These are phyloP conservation scores for Orobanche coerulescens DNA, from an alignment of 257 asterid species.

Conservation along the genomic window DNA sequence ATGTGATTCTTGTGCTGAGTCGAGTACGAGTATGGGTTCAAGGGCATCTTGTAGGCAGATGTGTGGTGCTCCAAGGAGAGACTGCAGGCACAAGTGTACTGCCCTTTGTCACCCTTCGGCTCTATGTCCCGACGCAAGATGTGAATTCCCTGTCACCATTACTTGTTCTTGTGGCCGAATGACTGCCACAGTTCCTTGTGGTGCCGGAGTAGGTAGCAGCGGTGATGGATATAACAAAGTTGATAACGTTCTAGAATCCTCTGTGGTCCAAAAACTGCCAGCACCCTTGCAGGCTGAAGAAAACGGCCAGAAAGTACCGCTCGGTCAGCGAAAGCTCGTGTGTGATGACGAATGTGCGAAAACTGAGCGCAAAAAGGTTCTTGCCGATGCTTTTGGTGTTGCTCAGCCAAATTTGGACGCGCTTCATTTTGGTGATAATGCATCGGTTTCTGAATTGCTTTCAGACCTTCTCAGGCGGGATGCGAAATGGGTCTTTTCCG, in stretches of 20 bases:
- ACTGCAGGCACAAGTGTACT: constrained; percentile 84
- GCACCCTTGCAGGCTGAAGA: constrained; percentile 58
- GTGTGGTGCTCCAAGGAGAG: constrained; percentile 96
- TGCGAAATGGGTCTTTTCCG: constrained; percentile 77
- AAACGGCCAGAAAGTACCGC: constrained; percentile 59
- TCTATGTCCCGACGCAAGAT: constrained; percentile 76
- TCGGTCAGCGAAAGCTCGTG: constrained; percentile 79
- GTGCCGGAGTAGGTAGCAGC: constrained; percentile 54
- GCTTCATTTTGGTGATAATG: constrained; percentile 83
- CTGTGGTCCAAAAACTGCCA: constrained; percentile 63
- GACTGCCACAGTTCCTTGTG: constrained; percentile 48
- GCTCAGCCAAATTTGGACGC: constrained; percentile 55
- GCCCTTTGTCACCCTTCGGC: constrained; percentile 78
- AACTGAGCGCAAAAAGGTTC: constrained; percentile 77
- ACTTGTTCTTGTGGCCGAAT: constrained; percentile 78
- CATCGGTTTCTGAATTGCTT: constrained; percentile 70
- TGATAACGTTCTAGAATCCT: constrained; percentile 61
- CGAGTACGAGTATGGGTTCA: constrained; percentile 33
- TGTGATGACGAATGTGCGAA: constrained; percentile 90
- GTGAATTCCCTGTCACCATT: constrained; percentile 78
- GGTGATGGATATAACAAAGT: constrained; percentile 27
- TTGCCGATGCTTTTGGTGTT: constrained; percentile 88
- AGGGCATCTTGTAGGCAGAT: constrained; percentile 81
- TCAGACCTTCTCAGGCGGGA: constrained; percentile 92
- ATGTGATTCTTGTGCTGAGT: constrained; percentile 51